Percentiles rank a stretch among this genome's conserved stretches.
phyloP scores from a whole-genome alignment of 805 yeast species.

The Kurtzmaniella cleridarum region DNA sequence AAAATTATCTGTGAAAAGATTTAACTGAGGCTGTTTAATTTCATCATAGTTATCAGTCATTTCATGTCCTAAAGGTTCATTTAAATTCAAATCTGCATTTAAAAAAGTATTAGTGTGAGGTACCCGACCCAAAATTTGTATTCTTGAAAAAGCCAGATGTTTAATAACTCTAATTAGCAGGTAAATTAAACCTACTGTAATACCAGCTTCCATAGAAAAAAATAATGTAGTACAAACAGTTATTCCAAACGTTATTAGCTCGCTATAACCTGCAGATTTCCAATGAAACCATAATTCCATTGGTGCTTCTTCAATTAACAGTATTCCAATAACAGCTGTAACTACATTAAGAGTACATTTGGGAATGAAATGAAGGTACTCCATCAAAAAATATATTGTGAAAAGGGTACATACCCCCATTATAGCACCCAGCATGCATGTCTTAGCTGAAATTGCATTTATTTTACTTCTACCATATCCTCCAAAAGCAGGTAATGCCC shows the following conservation, averaged over 20 bases:
- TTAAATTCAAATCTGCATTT: constrained; percentile 31
- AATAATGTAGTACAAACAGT: constrained; percentile 36
- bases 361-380: constrained; percentile 68
- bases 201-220: constrained; percentile 82
- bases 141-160: constrained; percentile 37
- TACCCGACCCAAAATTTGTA: constrained; percentile 40
- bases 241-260: constrained; percentile 45
- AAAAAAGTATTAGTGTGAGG: constrained; percentile 37
- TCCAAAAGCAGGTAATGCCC: constrained; percentile 86
- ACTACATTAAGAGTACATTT: constrained; percentile 74
- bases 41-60: neutral
- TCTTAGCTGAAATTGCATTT: constrained; percentile 77
- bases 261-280: constrained; percentile 70
- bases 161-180: constrained; percentile 66
- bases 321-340: constrained; percentile 64
- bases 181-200: constrained; percentile 78
- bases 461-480: constrained; percentile 93
- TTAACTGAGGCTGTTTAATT: constrained; percentile 14
- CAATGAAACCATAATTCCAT: constrained; percentile 69
- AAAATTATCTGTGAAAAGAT: constrained; percentile 30
- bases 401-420: constrained; percentile 74
- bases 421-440: constrained; percentile 77
- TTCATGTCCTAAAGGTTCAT: neutral
- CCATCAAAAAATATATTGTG: constrained; percentile 56
- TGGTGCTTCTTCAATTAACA: constrained; percentile 76